Evolutionary conservation across 345 rosid genomes (phyloP), one percentile per base, ranked within the genome.

Genomic region (Streptanthus diversifolius): DNA sequence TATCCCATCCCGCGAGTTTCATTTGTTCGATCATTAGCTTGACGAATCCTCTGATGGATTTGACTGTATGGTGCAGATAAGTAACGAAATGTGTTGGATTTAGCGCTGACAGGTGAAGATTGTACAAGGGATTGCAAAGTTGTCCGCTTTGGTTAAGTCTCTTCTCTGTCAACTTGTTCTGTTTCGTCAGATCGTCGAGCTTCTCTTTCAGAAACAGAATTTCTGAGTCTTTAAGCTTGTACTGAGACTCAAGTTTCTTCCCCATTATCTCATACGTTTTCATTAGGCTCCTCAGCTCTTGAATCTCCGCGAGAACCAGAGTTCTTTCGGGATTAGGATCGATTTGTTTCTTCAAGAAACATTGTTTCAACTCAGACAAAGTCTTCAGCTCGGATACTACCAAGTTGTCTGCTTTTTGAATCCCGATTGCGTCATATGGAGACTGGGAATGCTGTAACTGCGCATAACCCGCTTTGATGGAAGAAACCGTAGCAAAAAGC

Each of bases 401-500:
- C 73, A 72, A 72, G 51, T 66, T 76, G 65, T 95, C 99, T 8
- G 99, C 83, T 12, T 82, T 78, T 57, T 88, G 95, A 71, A 95
- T 88, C 69, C 87, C 90, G 0, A 84, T 95, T 0, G 83, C 81
- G 66, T 95, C 93, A 55, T 90, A 95, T 1, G 99, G 99, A 53
- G 95, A 86, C 80, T 95, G 97, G 2, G 90, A 79, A 57, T 71
- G 77, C 79, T 95, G 99, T 27, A 95, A 70, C 77, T 88, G 92
- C 12, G 90, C 89, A 71, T 95, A 95, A 0, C 82, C 83, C 0
- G 99, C 91, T 79, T 95, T 95, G 36, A 85, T 74, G n/a, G 92
- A 82, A 3, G 97, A 95, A 80, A 87, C 59, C 41, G 85, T 74
- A 2, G 99, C 93, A 61, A 90, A 95, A 19, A 88, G 74, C 74